Evolutionary conservation across 805 yeast species (phyloP).

Genomic region (Hanseniaspora occidentalis): DNA sequence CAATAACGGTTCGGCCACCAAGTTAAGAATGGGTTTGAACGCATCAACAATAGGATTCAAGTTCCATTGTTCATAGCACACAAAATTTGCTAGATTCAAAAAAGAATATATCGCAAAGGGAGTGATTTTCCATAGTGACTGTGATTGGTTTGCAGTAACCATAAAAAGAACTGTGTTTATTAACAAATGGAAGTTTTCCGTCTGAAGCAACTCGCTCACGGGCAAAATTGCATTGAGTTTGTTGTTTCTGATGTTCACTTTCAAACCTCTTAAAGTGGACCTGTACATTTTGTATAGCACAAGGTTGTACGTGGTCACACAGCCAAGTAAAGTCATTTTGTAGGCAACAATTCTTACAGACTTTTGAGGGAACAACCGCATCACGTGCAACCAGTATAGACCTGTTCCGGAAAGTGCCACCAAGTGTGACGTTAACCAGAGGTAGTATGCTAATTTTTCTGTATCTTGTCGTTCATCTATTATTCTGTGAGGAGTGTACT

Average conservation of each 20-base stretch:
- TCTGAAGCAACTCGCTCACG: constrained; percentile 7
- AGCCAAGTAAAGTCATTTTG: background rate
- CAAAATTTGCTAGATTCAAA: constrained; percentile 7
- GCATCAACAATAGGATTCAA: background rate
- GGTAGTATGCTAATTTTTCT: too few species aligned
- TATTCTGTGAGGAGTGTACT: too few species aligned
- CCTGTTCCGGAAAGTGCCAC: too few species aligned
- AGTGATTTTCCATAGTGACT: constrained; percentile 7
- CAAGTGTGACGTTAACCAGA: too few species aligned
- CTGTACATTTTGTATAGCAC: constrained; percentile 4
- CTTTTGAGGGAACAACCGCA: too few species aligned
- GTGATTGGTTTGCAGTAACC: constrained; percentile 5
- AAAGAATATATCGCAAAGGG: constrained; percentile 9
- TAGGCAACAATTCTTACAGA: too few species aligned
- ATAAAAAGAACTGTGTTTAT: constrained; percentile 4
- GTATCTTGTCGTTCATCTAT: too few species aligned
- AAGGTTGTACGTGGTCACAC: constrained; percentile 2
- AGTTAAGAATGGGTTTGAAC: constrained; percentile 2
- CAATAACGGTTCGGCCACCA: constrained; percentile 2
- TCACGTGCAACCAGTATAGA: too few species aligned
- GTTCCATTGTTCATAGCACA: background rate
- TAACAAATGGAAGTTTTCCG: constrained; percentile 12
- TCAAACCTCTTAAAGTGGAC: too few species aligned
- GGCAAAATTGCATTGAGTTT: constrained; percentile 6
- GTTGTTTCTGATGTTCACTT: background rate